Evolutionary conservation across 202 grass and related monocot genomes (phyloP), one percentile per base, ranked within the genome.

Genomic region (Dendrocalamus latiflorus): DNA sequence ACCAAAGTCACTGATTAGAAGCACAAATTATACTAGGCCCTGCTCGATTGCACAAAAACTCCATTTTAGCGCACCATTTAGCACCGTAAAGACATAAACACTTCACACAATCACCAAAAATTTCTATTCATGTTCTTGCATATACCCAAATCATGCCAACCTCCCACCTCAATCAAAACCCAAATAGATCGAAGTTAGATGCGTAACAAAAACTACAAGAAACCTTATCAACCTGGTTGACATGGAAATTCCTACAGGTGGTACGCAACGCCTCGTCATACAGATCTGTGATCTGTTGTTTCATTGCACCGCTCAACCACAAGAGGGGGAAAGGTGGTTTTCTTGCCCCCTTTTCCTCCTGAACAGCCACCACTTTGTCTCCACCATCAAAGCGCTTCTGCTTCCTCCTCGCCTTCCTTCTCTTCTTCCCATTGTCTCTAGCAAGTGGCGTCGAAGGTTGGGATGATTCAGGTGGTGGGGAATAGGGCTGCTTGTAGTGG

Each of bases 221-320:
- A 80, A 70, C 54, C 8, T 14, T 80, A 75, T 66, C n/a, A 76
- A 89, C 81, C 87, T 70, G 77, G 9, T 70, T 55, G 45, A 61
- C 9, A 34, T 16, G 33, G 6, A 60, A 30, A 65, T 45, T 47
- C 17, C 2, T 7, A 65, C 0, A 1, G 22, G 49, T 51, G 49
- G 49, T 51, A 51, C 1, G 6, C 11, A 1, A n/a, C 30, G 54
- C 16, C 20, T 76, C 25, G 48, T 59, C 28, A 76, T 65, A 70
- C 58, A 57, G 3, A 22, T 70, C 14, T 33, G 42, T 71, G 44
- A 89, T 81, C 45, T 64, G 57, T 18, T 26, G 77, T 71, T 76
- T 85, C 77, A 76, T 55, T 26, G 55, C 77, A 81, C 37, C 28
- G 38, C 82, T 85, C 71, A 85, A 70, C 87, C 68, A n/a, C 14